Evolutionary conservation across 768 basidiomycete species (phyloP).

Genomic region (Macrolepiota albuminosa): DNA sequence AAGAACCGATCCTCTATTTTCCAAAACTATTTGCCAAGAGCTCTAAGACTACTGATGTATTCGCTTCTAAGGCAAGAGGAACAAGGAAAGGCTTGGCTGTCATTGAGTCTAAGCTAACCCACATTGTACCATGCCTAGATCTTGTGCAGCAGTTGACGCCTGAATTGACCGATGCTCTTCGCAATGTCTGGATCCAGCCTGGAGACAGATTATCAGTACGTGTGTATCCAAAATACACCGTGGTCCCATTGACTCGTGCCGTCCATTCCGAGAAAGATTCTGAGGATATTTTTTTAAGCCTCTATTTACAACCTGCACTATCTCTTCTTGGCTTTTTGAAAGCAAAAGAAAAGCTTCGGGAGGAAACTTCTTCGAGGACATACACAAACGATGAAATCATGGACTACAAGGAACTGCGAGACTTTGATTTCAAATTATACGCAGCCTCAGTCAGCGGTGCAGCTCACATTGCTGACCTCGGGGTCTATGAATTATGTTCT

Average conservation of each 20-base stretch:
- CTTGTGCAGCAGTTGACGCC: background rate
- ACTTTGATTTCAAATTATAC: background rate
- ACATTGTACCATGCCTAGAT: background rate
- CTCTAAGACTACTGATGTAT: background rate
- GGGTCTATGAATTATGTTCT: background rate
- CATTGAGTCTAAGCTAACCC: background rate
- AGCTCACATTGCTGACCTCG: background rate
- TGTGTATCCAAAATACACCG: background rate
- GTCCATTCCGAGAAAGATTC: background rate
- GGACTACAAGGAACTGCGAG: background rate
- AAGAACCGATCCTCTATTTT: background rate
- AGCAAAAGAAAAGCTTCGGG: background rate
- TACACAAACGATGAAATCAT: background rate
- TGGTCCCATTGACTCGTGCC: background rate
- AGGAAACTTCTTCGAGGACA: background rate
- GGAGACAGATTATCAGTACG: background rate
- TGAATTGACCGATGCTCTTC: background rate
- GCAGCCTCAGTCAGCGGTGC: background rate
- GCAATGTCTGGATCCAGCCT: background rate
- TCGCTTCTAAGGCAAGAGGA: background rate
- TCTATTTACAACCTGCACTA: background rate
- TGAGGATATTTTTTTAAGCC: background rate
- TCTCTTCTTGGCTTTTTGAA: background rate
- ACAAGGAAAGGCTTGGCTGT: background rate
- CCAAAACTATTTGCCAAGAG: background rate